phyloP scores from a whole-genome alignment of 306 rosid species.

The Benincasa hispida region DNA sequence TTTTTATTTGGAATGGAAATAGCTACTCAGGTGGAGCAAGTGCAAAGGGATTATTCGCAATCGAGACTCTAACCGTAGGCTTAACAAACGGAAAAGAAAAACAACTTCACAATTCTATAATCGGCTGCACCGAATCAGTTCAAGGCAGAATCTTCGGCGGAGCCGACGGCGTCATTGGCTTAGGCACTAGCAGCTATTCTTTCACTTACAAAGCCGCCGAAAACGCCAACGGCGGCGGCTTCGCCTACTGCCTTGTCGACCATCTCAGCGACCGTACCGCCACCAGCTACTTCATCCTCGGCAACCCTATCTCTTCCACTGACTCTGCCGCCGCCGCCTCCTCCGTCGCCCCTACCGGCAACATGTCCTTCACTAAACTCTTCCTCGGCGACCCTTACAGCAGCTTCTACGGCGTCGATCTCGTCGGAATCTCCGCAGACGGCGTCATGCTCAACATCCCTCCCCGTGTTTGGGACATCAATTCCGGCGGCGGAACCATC shows the following conservation, averaged over 20 bases:
- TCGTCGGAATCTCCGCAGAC: slow-evolving; percentile 37
- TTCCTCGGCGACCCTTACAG: neutral
- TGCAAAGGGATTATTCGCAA: slow-evolving; percentile 56
- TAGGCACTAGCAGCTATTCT: slow-evolving; percentile 30
- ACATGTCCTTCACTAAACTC: slow-evolving; percentile 26
- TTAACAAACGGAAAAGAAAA: slow-evolving; percentile 27
- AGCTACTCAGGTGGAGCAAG: slow-evolving; percentile 50
- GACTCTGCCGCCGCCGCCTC: slow-evolving; percentile 28
- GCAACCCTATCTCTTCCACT: slow-evolving; percentile 15
- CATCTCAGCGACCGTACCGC: slow-evolving; percentile 36
- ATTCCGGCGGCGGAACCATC: slow-evolving; percentile 37
- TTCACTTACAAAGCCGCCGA: slow-evolving; percentile 29
- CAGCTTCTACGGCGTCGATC: slow-evolving; percentile 33
- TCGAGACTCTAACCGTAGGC: slow-evolving; percentile 39
- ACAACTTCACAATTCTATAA: slow-evolving; percentile 20
- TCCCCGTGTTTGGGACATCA: slow-evolving; percentile 26
- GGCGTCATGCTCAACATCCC: slow-evolving; percentile 35
- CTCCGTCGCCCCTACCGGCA: slow-evolving; percentile 11
- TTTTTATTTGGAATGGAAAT: neutral
- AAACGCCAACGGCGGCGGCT: slow-evolving; percentile 29
- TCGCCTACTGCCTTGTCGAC: slow-evolving; percentile 77
- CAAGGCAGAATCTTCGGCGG: slow-evolving; percentile 12
- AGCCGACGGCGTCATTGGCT: slow-evolving; percentile 56
- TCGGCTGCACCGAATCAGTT: slow-evolving; percentile 57
- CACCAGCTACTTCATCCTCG: slow-evolving; percentile 41